Base-by-base conservation (phyloP, 1,284 basidiomycete genomes). In the Apiotrichum gamsii region DNA sequence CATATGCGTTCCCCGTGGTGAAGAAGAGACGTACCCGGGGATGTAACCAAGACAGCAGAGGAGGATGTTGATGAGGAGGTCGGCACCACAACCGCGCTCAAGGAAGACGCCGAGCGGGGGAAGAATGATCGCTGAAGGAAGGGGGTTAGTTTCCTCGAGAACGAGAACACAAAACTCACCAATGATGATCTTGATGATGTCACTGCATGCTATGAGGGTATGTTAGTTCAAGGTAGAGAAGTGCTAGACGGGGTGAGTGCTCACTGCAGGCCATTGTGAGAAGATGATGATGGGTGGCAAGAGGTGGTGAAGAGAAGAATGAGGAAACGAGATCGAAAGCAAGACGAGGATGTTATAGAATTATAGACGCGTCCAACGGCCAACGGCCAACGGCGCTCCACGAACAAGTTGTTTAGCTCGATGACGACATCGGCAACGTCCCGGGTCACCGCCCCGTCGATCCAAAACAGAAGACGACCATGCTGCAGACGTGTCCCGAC, bases 41-140 rank as follows among this genome's bases (percentile, higher is more conserved):
- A 69, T 67, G 53, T 64, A 69, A 51, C 66, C 66, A 23, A 68
- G 56, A 54, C 60, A 58, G 48, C 64, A 67, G 37, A 69, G 57
- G 8, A 67, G 61, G 52, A 69, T 65, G 60, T 60, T 60, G 50
- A 64, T 64, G 45, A 69, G 56, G 52, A 69, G 56, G 47, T 67
- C 65, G 29, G 58, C 61, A 36, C 52, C 52, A 49, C 67, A 69
- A 29, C 67, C 67, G 43, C 64, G 58, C 60, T 69, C 67, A 39
- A 69, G 64, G 65, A 69, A 69, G 43, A 69, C 67, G 58, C 67
- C 67, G 34, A 69, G 56, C 57, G 66, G 66, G 54, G 59, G 45
- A 23, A 28, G 25, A 11, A 28, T 28, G 25, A 28, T 11, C 25
- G 25, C 25, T 28, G 25, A 28, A 28, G 25, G 8, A 11, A 6